A percentile compares a stretch with the other conserved stretches of the same genome.
Evolutionary conservation across 805 yeast species (phyloP).

Genomic region (Zygosaccharomyces pseudorouxii): DNA sequence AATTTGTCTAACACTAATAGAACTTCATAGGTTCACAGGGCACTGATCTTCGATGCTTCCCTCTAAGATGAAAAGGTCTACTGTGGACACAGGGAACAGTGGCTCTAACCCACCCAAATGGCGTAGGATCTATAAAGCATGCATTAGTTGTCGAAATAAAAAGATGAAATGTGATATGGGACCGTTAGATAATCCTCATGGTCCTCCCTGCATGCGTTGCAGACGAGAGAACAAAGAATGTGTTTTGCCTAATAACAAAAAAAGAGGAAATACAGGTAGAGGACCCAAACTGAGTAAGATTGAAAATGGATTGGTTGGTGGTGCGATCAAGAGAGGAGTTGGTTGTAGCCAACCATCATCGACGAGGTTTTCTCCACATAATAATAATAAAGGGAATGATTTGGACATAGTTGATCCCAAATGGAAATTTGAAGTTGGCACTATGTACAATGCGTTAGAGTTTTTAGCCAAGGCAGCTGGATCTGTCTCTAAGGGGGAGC

Average conservation of each 20-base stretch:
- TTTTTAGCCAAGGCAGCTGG: slow-evolving; percentile 79
- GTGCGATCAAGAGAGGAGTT: not conserved
- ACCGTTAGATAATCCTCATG: slow-evolving; percentile 60
- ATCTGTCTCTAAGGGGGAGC: slow-evolving; percentile 60
- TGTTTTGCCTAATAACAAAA: slow-evolving; percentile 46
- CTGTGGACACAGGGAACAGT: slow-evolving; percentile 3
- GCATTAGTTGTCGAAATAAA: slow-evolving; percentile 76
- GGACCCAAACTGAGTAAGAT: not conserved
- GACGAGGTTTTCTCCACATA: not conserved
- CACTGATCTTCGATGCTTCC: not conserved
- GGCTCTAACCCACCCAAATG: slow-evolving; percentile 30
- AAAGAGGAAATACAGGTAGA: not conserved
- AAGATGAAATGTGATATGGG: slow-evolving; percentile 88
- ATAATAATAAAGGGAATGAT: not conserved
- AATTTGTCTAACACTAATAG: no score
- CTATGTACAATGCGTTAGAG: slow-evolving; percentile 58
- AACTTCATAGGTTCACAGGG: not conserved
- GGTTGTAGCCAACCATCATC: no score
- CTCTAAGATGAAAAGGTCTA: not conserved
- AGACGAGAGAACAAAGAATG: slow-evolving; percentile 78
- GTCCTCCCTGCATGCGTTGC: slow-evolving; percentile 85
- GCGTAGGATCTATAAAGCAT: slow-evolving; percentile 73
- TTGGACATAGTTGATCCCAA: slow-evolving; percentile 6
- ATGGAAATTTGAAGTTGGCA: slow-evolving; percentile 30
- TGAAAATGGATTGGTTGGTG: not conserved